phyloP scores from a whole-genome alignment of 352 stramenopile genomes.

The Phytophthora sojae region DNA sequence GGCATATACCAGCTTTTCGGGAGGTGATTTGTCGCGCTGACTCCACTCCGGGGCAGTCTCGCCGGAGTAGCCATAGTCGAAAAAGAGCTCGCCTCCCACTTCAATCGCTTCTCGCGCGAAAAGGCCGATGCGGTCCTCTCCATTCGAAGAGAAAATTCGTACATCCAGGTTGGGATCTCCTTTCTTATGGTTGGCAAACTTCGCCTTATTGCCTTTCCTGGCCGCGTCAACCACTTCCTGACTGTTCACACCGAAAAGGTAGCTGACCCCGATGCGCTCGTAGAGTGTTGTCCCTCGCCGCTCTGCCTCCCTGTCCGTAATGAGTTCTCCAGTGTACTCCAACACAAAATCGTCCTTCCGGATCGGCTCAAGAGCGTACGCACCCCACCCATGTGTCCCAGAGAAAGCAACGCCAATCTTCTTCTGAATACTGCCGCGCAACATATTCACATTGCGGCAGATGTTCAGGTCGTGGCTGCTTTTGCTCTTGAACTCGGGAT shows the following conservation, averaged over 20 bases:
- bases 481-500: conserved; percentile 30
- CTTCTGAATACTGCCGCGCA: conserved; percentile 54
- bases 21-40: conserved; percentile 31
- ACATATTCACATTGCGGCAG: conserved; percentile 73
- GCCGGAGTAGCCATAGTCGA: conserved; percentile 82
- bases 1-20: conserved; percentile 27
- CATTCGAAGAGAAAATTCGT: conserved; percentile 86
- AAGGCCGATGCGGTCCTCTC: conserved; percentile 92
- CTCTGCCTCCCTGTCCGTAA: conserved; percentile 81
- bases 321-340: conserved; percentile 77
- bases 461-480: conserved; percentile 46
- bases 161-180: conserved; percentile 82
- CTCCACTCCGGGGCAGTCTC: conserved; percentile 71
- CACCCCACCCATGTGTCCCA: conserved; percentile 73
- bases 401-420: conserved; percentile 78
- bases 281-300: conserved; percentile 83
- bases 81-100: conserved; percentile 81
- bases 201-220: conserved; percentile 94
- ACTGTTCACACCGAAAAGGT: conserved; percentile 94
- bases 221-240: conserved; percentile 93
- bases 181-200: conserved; percentile 91
- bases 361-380: conserved; percentile 71
- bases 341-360: conserved; percentile 75
- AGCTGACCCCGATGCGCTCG: conserved; percentile 75
- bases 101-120: conserved; percentile 91